Percentiles rank a stretch among this genome's conserved stretches.
Evolutionary conservation across 164 flowering plant species (phyloP).

Genomic region (Vitis labrusca): DNA sequence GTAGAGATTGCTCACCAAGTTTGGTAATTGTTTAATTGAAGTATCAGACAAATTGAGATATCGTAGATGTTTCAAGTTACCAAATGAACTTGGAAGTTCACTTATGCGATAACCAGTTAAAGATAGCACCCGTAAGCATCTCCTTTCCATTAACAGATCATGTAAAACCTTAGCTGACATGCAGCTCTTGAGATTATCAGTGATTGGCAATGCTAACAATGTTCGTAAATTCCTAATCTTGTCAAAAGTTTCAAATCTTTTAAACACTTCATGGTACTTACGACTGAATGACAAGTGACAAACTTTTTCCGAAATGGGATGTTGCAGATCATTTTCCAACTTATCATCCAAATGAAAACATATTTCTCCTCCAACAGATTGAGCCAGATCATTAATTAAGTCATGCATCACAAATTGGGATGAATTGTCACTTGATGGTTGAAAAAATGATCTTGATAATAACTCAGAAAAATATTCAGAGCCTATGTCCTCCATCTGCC

Average conservation of each 20-base stretch:
- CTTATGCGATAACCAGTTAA: no score
- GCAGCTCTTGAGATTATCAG: no score
- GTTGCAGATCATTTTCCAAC: background rate
- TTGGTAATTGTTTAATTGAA: background rate
- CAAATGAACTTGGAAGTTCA: background rate
- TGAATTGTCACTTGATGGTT: background rate
- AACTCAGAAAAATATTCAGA: background rate
- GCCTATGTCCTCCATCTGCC: slow-evolving; percentile 2
- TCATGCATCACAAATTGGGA: background rate
- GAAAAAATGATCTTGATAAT: background rate
- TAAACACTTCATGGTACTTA: no score
- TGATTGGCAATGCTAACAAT: no score
- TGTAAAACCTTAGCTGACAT: no score
- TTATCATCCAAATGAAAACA: no score
- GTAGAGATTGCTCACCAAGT: background rate
- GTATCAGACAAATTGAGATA: background rate
- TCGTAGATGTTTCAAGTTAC: slow-evolving; percentile 9
- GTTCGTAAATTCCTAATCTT: background rate
- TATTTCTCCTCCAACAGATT: background rate
- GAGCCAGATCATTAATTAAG: slow-evolving; percentile 1
- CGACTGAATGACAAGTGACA: background rate
- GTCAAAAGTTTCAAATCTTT: background rate
- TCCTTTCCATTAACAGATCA: no score
- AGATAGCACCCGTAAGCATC: no score
- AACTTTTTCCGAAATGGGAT: no score